These are phyloP conservation scores for Euphorbia lathyris DNA, from an alignment of 345 rosid species.

Conservation along the genomic window DNA sequence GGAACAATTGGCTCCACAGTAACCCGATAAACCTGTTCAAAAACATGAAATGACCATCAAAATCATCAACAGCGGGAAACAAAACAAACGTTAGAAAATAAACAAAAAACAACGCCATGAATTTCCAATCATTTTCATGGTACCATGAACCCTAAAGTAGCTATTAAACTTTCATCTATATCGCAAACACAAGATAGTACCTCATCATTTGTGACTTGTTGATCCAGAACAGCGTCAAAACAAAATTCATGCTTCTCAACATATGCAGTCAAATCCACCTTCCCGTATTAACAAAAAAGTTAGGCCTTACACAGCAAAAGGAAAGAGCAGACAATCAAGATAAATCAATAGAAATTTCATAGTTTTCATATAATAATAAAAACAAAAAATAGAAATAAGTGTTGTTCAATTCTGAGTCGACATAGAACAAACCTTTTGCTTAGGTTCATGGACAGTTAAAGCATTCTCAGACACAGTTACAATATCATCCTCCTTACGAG, in stretches of 20 bases:
- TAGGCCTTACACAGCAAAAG: constrained; percentile 14
- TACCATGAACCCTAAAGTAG: neutral
- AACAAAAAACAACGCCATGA: neutral
- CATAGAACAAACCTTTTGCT: constrained; percentile 72
- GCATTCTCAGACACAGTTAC: constrained; percentile 69
- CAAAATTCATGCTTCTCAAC: constrained; percentile 97
- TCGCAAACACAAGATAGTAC: constrained; percentile 32
- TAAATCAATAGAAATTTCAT: constrained; percentile 8
- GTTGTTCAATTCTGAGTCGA: neutral
- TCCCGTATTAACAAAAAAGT: constrained; percentile 33
- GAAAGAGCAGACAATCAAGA: neutral
- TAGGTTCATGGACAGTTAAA: constrained; percentile 85
- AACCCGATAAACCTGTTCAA: constrained; percentile 70
- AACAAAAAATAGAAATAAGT: too few species aligned
- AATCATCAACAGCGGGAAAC: neutral
- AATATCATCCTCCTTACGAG: constrained; percentile 91
- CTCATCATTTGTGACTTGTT: constrained; percentile 83
- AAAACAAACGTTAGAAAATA: neutral
- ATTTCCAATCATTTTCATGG: neutral
- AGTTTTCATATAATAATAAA: too few species aligned
- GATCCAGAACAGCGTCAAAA: constrained; percentile 95
- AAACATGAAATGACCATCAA: constrained; percentile 2
- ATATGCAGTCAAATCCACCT: constrained; percentile 99
- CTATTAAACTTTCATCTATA: neutral
- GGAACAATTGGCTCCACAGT: constrained; percentile 97